phyloP scores from a whole-genome alignment of 305 asterid species.

The Rubia occidens region DNA sequence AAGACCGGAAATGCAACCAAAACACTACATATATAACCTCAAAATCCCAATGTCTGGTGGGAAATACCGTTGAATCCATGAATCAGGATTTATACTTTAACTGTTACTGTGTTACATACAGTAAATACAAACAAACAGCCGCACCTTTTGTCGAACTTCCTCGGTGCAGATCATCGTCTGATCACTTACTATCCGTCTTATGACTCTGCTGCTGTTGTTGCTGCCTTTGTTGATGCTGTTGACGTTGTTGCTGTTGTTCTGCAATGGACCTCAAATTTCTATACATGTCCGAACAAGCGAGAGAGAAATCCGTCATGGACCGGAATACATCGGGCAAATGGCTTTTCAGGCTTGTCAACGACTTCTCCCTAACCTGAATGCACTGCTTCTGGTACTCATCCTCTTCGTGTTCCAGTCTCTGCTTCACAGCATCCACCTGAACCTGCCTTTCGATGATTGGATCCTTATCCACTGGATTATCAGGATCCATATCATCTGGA shows the following conservation, averaged over 20 bases:
- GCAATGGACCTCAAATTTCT: constrained; percentile 50
- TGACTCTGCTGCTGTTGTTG: constrained; percentile 12
- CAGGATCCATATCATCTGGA: constrained; percentile 64
- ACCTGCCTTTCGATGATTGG: constrained; percentile 44
- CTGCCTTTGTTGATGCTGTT: constrained; percentile 10
- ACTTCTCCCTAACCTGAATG: constrained; percentile 75
- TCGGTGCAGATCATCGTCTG: neutral
- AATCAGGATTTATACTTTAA: neutral
- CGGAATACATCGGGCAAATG: constrained; percentile 74
- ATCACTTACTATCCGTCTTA: constrained; percentile 28
- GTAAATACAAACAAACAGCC: neutral
- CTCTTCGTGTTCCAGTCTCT: constrained; percentile 61
- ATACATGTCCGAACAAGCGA: constrained; percentile 81
- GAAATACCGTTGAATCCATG: constrained; percentile 3
- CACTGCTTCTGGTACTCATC: constrained; percentile 65
- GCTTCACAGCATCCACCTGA: constrained; percentile 43
- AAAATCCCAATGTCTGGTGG: neutral
- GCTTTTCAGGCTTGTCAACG: constrained; percentile 61
- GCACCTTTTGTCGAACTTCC: neutral
- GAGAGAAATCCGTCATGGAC: constrained; percentile 62
- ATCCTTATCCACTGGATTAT: constrained; percentile 34
- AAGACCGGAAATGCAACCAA: neutral
- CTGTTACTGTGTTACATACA: neutral
- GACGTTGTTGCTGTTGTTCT: neutral
- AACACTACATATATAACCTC: neutral